A percentile compares a stretch with the other conserved stretches of the same genome.
phyloP scores from a whole-genome alignment of 1,284 basidiomycete genomes.

The Uromyces viciae-fabae region DNA sequence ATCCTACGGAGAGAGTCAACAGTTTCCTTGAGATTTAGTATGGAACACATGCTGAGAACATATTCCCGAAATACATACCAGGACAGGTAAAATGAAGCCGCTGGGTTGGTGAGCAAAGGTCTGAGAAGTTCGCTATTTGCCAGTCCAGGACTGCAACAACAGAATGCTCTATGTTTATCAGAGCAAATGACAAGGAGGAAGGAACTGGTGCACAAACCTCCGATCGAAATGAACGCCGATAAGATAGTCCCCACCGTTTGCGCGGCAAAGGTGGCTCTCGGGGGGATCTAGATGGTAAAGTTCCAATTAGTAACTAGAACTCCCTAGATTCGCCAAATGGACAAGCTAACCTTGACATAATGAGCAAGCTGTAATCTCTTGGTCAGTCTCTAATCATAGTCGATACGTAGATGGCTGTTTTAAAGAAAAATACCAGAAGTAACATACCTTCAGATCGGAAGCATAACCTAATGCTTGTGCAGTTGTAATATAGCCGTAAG shows the following conservation, averaged over 20 bases:
- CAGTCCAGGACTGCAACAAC: conserved; percentile 28
- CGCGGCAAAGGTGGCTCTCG: conserved; percentile 25
- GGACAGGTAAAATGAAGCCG: conserved; percentile 31
- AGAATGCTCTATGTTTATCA: too few species aligned
- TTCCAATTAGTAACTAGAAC: not conserved
- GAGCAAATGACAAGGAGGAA: too few species aligned
- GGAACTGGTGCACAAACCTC: conserved; percentile 17
- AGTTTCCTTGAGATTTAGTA: too few species aligned
- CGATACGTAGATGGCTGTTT: not conserved
- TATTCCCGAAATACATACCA: not conserved
- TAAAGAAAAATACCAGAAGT: not conserved
- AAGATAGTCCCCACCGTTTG: conserved; percentile 36
- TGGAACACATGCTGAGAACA: not conserved
- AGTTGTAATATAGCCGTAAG: conserved; percentile 43
- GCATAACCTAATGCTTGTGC: conserved; percentile 39
- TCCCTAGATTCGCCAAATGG: too few species aligned
- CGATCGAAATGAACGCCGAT: conserved; percentile 28
- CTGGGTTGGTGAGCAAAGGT: conserved; percentile 40
- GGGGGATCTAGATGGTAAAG: conserved; percentile 23
- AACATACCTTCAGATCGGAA: conserved; percentile 32
- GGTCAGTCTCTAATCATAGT: not conserved
- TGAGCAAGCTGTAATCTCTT: conserved; percentile 33
- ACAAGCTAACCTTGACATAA: conserved; percentile 35
- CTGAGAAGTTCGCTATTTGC: conserved; percentile 26
- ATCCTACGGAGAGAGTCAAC: not conserved